phyloP scores from a whole-genome alignment of 2,329 filamentous ascomycete species.

The Aspergillus neoniger region DNA sequence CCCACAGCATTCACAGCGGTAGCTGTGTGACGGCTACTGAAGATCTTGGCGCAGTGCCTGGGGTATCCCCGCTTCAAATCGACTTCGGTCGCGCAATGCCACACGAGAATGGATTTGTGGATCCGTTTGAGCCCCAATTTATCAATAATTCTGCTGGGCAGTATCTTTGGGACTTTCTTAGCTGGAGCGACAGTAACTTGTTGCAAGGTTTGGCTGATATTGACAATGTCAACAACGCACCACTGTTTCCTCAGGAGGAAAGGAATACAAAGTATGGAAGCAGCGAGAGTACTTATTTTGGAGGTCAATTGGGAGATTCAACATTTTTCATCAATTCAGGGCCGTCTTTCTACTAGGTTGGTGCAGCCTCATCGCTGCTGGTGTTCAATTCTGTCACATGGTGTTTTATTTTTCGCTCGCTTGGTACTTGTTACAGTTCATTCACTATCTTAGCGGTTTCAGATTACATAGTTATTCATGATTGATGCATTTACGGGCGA shows the following conservation, averaged over 20 bases:
- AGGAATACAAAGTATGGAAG: constrained; percentile 28
- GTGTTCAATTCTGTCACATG: not conserved
- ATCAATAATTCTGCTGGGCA: constrained; percentile 34
- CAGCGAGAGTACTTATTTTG: constrained; percentile 22
- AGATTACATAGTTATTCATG: not conserved
- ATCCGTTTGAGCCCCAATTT: constrained; percentile 27
- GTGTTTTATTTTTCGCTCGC: not conserved
- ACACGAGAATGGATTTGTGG: constrained; percentile 27
- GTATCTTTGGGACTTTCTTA: constrained; percentile 42
- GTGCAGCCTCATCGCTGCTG: not conserved
- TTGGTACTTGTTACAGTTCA: not conserved
- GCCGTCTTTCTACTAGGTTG: constrained; percentile 26
- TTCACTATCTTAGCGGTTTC: not conserved
- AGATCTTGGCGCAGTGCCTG: constrained; percentile 8
- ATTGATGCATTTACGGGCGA: not conserved
- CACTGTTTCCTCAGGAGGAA: constrained; percentile 31
- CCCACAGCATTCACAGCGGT: constrained; percentile 12
- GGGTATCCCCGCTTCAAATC: constrained; percentile 12
- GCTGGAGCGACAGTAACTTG: constrained; percentile 40
- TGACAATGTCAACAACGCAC: constrained; percentile 25
- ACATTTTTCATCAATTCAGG: constrained; percentile 29
- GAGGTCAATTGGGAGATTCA: constrained; percentile 28
- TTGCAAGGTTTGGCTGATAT: constrained; percentile 33
- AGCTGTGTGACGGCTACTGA: constrained; percentile 24
- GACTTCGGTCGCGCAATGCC: constrained; percentile 22